phyloP scores from a whole-genome alignment of 73 alveolate genomes.

The Paramecium biaurelia region DNA sequence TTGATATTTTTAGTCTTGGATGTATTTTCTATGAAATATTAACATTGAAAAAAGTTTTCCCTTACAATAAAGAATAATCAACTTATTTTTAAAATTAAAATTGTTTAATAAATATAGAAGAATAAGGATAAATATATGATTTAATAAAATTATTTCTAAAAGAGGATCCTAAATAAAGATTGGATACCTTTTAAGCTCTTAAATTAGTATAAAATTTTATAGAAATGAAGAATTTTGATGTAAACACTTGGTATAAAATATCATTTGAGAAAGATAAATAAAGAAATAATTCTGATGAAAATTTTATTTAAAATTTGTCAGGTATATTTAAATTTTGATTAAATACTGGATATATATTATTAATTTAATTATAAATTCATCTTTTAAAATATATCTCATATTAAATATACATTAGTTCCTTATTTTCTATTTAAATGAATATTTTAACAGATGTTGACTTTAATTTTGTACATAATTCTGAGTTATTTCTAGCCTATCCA shows the following conservation, averaged over 20 bases:
- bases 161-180: background rate
- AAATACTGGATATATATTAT: background rate
- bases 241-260: background rate
- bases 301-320: conserved; percentile 17
- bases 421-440: background rate
- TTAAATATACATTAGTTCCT: background rate
- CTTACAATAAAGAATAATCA: background rate
- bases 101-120: background rate
- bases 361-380: background rate
- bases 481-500: background rate
- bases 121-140: background rate
- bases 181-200: background rate
- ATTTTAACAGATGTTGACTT: no score
- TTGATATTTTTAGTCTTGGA: conserved; percentile 28
- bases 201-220: background rate
- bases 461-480: background rate
- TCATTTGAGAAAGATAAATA: background rate
- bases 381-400: no score
- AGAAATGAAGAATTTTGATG: conserved; percentile 17
- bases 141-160: background rate
- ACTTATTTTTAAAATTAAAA: background rate
- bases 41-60: background rate
- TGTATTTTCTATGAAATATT: conserved; percentile 6
- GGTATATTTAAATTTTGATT: conserved; percentile 2
- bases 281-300: background rate